Percentiles rank a stretch among this genome's conserved stretches.
Conservation (phyloP, 228 moss, liverwort and hornwort genomes). For the Sphagnum magellanicum region DNA sequence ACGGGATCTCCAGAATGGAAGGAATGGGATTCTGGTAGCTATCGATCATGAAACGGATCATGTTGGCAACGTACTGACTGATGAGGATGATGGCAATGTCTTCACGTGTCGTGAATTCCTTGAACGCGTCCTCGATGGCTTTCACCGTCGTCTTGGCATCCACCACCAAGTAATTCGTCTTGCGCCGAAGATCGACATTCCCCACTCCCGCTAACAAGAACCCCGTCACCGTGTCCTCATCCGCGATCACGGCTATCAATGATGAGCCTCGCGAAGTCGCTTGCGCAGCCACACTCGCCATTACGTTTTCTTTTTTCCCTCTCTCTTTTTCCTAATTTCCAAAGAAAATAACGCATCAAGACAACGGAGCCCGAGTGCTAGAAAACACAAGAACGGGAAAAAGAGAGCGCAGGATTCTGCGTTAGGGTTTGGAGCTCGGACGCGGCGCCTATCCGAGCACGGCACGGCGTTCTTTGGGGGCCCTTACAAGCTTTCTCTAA, state of each 20-base stretch:
- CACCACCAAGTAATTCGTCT: slow-evolving; percentile 96
- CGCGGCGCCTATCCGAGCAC: too few relatives aligned
- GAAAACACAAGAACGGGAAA: too few relatives aligned
- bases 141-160: slow-evolving; percentile 90
- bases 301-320: slow-evolving; percentile 7
- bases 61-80: slow-evolving; percentile 96
- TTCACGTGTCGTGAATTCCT: slow-evolving; percentile 83
- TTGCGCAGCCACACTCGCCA: slow-evolving; percentile 57
- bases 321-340: neutral
- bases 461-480: too few relatives aligned
- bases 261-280: slow-evolving; percentile 52
- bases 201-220: slow-evolving; percentile 96
- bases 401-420: too few relatives aligned
- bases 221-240: slow-evolving; percentile 98
- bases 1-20: slow-evolving; percentile 97
- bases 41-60: slow-evolving; percentile 83
- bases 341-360: too few relatives aligned
- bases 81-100: slow-evolving; percentile 94
- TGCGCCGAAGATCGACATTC: slow-evolving; percentile 92
- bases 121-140: slow-evolving; percentile 91
- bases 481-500: too few relatives aligned
- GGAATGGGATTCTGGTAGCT: slow-evolving; percentile 79
- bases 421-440: too few relatives aligned
- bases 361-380: too few relatives aligned
- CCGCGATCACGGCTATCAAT: slow-evolving; percentile 76